Base-by-base conservation (phyloP, 2,329 filamentous ascomycete species). In the Chaetomium sp. region DNA sequence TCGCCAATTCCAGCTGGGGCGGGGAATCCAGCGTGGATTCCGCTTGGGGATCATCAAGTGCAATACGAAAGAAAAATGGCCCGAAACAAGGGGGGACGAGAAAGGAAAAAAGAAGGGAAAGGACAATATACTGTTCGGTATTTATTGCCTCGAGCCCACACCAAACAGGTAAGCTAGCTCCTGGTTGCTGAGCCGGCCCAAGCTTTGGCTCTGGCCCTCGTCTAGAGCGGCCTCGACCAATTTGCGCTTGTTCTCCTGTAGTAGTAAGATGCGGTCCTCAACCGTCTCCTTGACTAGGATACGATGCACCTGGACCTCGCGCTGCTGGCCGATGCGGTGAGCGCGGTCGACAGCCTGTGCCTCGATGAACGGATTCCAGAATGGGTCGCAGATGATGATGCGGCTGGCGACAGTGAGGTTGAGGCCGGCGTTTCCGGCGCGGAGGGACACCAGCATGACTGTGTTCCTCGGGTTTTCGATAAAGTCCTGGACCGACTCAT, bases 331-430 rank as follows among this genome's bases (percentile, higher is more conserved):
- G 62, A 96, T 91, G 8, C 91, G 87, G 70, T 96, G 87, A 2
- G 91, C 89, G 27, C 91, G 87, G 68, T 95, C 91, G 50, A 96
- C 86, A 4, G 91, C 91, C 71, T 96, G 91, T 71, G 91, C 89
- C 72, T 96, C 91, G 49, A 95, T 87, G 67, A 87, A 95, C 0
- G 91, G 91, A 61, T 96, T 96, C 89, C 90, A 96, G 73, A 95
- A 95, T 0, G 91, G 91, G 67, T 96, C 91, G 67, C 95, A 84
- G 61, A 96, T 88, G 69, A 96, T 89, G 62, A 96, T 89, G 60
- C 90, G 86, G 1, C 85, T 89, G 0, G 91, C 91, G 14, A 84
- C 82, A 41, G 87, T 89, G 27, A 96, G 78, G 66, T 96, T 96
- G 46, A 96, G 79, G 1, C 91, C 91, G 0, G 91, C 85, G 64